A percentile compares a stretch with the other conserved stretches of the same genome.
phyloP scores from a whole-genome alignment of 2,329 filamentous ascomycete species.

The Fusarium beomiforme region DNA sequence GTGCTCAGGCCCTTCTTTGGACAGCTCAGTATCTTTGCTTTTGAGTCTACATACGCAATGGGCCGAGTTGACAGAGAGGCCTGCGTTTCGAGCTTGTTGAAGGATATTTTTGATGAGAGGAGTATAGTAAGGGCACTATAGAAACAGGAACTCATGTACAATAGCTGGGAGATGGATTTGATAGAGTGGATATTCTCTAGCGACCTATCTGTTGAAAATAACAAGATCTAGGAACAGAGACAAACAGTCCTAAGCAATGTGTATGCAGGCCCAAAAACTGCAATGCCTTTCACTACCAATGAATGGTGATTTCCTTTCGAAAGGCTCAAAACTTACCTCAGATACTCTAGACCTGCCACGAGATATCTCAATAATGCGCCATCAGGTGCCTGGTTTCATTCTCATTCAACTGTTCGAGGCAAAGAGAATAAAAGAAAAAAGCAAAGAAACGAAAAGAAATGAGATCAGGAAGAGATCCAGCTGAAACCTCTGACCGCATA shows the following conservation, averaged over 20 bases:
- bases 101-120: constrained; percentile 82
- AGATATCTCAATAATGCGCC: neutral
- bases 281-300: neutral
- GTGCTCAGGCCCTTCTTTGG: constrained; percentile 89
- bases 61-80: constrained; percentile 71
- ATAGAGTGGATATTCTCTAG: constrained; percentile 24
- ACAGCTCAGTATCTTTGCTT: constrained; percentile 90
- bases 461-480: neutral
- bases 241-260: neutral
- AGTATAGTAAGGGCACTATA: constrained; percentile 71
- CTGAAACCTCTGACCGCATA: neutral
- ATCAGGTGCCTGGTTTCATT: neutral
- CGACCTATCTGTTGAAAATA: constrained; percentile 3
- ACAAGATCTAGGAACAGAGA: constrained; percentile 2
- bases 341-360: neutral
- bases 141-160: constrained; percentile 2
- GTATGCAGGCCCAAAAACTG: neutral
- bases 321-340: neutral
- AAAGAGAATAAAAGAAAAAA: neutral
- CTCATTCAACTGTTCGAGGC: neutral
- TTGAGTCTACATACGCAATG: constrained; percentile 93
- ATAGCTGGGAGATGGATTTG: constrained; percentile 8
- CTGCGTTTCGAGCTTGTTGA: constrained; percentile 72
- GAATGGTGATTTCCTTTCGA: neutral
- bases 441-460: neutral